phyloP scores from a whole-genome alignment of 2,329 filamentous ascomycete genomes.

The Neodidymelliopsis sp. region DNA sequence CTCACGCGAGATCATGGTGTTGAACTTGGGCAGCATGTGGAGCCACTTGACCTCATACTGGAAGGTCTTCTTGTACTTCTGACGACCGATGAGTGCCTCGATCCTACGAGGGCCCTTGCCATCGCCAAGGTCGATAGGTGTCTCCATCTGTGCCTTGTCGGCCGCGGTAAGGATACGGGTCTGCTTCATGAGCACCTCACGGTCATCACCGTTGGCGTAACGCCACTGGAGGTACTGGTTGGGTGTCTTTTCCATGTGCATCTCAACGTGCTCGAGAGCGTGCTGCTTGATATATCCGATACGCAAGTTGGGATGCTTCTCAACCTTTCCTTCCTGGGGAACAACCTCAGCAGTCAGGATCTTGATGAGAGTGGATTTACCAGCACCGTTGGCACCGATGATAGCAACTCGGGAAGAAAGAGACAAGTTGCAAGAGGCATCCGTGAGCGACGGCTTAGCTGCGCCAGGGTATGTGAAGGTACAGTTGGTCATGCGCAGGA shows the following conservation, averaged over 20 bases:
- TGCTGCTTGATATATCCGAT: constrained; percentile 99
- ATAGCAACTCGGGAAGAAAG: constrained; percentile 94
- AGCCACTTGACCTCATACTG: constrained; percentile 99
- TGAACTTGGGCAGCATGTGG: constrained; percentile 87
- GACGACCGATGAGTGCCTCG: constrained; percentile 90
- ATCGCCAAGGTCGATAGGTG: constrained; percentile 82
- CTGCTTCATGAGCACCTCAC: constrained; percentile 97
- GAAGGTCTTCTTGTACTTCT: constrained; percentile 99
- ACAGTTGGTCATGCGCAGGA: constrained; percentile 92
- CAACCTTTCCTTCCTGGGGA: constrained; percentile 82
- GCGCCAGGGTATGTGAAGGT: constrained; percentile 93
- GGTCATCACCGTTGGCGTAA: constrained; percentile 95
- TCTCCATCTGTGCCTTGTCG: constrained; percentile 91
- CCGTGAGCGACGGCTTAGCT: constrained; percentile 82
- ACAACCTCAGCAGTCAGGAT: constrained; percentile 91
- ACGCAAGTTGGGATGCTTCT: constrained; percentile 98
- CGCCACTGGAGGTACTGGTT: constrained; percentile 99
- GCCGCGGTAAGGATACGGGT: constrained; percentile 86
- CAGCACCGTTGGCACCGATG: constrained; percentile 96
- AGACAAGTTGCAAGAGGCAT: constrained; percentile 86
- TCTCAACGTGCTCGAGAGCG: constrained; percentile 97
- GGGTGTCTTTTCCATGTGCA: constrained; percentile 98
- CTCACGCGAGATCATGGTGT: constrained; percentile 91
- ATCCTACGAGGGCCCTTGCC: constrained; percentile 79
- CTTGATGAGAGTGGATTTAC: constrained; percentile 98